These are phyloP conservation scores for Avicennia marina DNA, from an alignment of 257 asterid genomes.

Conservation along the genomic window DNA sequence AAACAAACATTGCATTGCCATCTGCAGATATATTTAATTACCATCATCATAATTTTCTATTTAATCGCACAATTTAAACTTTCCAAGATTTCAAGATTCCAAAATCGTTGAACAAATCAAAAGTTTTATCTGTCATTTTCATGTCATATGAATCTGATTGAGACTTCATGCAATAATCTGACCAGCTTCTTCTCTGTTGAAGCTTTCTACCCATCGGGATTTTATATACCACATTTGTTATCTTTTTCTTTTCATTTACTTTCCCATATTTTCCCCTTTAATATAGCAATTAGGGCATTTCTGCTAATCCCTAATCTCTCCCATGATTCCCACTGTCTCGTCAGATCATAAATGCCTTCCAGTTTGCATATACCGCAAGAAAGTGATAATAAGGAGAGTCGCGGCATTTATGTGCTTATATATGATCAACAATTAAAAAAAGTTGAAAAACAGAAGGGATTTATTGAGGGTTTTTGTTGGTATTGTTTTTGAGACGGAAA, in stretches of 20 bases:
- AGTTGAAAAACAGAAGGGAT: background rate
- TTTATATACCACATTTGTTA: background rate
- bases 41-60: no score
- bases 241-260: background rate
- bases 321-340: constrained; percentile 21
- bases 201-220: background rate
- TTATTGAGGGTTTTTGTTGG: background rate
- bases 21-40: no score
- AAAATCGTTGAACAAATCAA: background rate
- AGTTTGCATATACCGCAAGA: background rate
- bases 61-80: no score
- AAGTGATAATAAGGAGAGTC: background rate
- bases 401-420: background rate
- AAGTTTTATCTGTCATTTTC: background rate
- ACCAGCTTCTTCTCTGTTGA: background rate
- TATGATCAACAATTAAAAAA: background rate
- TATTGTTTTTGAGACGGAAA: background rate
- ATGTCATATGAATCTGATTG: background rate
- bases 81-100: no score
- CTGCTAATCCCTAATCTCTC: background rate
- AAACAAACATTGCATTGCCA: no score
- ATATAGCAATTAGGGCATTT: constrained; percentile 8
- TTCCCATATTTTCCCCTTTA: background rate
- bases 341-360: constrained; percentile 13
- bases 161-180: background rate